A percentile compares a stretch with the other conserved stretches of the same genome.
Conservation (phyloP, 2,329 filamentous ascomycete species). For the Ceratocystis colombiana region DNA sequence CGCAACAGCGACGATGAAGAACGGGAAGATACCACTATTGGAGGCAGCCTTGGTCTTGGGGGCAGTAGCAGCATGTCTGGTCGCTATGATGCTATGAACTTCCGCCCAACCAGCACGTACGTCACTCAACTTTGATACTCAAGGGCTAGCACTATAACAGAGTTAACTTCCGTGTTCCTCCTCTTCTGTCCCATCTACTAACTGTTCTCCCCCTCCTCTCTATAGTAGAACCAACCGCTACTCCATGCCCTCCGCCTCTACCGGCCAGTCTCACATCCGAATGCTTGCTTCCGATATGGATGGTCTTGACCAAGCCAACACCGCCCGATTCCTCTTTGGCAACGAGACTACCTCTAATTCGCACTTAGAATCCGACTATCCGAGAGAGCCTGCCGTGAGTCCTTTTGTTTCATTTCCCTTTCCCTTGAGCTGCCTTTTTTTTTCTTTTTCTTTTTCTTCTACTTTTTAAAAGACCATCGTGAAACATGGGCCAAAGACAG, state of each 20-base stretch:
- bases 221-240: conserved; percentile 57
- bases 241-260: conserved; percentile 84
- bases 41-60: too few relatives aligned
- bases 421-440: conserved; percentile 5
- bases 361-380: conserved; percentile 21
- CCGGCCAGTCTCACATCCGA: conserved; percentile 44
- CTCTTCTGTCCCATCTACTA: neutral
- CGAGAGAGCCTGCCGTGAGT: conserved; percentile 38
- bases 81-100: conserved; percentile 57
- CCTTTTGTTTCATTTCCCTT: conserved; percentile 13
- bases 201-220: neutral
- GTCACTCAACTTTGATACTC: conserved; percentile 35
- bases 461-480: neutral
- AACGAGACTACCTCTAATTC: conserved; percentile 43
- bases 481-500: neutral
- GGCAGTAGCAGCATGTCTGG: conserved; percentile 37
- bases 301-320: conserved; percentile 72
- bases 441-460: neutral
- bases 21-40: conserved; percentile 49
- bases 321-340: conserved; percentile 74
- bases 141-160: too few relatives aligned
- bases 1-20: conserved; percentile 80
- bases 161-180: neutral
- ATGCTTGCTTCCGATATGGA: conserved; percentile 49
- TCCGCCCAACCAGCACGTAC: conserved; percentile 68